These are phyloP conservation scores for Tuber indicum DNA, from an alignment of 495 filamentous ascomycete genomes.

Conservation along the genomic window DNA sequence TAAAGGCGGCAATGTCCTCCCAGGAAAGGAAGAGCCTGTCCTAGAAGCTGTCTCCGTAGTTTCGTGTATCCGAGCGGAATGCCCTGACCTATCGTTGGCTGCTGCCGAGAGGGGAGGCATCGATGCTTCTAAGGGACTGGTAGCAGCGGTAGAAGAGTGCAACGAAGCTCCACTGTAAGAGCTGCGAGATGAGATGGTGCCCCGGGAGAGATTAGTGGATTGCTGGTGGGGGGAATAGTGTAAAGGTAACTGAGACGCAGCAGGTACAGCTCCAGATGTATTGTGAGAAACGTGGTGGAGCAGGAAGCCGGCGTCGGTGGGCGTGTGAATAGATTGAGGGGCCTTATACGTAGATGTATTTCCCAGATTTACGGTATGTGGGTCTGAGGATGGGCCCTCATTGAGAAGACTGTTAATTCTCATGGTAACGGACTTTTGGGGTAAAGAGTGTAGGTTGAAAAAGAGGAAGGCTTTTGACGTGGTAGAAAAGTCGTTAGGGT, in stretches of 20 bases:
- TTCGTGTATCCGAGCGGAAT: slow-evolving; percentile 16
- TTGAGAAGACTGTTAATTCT: slow-evolving; percentile 36
- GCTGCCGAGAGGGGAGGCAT: slow-evolving; percentile 7
- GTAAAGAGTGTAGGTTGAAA: slow-evolving; percentile 19
- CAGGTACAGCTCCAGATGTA: slow-evolving; percentile 17
- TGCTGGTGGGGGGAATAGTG: slow-evolving; percentile 20
- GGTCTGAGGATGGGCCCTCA: slow-evolving; percentile 20
- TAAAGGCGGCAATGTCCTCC: slow-evolving; percentile 25
- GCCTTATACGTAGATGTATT: slow-evolving; percentile 16
- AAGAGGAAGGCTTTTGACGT: slow-evolving; percentile 26
- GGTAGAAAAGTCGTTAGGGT: slow-evolving; percentile 21
- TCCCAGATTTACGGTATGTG: slow-evolving; percentile 22
- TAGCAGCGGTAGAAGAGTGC: slow-evolving; percentile 35
- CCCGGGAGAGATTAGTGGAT: slow-evolving; percentile 14
- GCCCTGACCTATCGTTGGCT: slow-evolving; percentile 12
- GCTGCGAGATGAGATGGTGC: slow-evolving; percentile 29
- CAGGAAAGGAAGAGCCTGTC: slow-evolving; percentile 13
- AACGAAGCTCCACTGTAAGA: slow-evolving; percentile 36
- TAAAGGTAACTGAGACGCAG: slow-evolving; percentile 13
- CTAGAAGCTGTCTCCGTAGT: slow-evolving; percentile 9
- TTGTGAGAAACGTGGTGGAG: slow-evolving; percentile 13
- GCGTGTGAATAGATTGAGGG: slow-evolving; percentile 18
- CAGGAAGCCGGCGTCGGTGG: neutral
- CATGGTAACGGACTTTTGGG: slow-evolving; percentile 22
- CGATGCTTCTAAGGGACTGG: slow-evolving; percentile 28